A percentile compares a stretch with the other conserved stretches of the same genome.
These are phyloP conservation scores for Coemansia sp. DNA, from an alignment of 192 early-diverging fungal genomes.

Conservation along the genomic window DNA sequence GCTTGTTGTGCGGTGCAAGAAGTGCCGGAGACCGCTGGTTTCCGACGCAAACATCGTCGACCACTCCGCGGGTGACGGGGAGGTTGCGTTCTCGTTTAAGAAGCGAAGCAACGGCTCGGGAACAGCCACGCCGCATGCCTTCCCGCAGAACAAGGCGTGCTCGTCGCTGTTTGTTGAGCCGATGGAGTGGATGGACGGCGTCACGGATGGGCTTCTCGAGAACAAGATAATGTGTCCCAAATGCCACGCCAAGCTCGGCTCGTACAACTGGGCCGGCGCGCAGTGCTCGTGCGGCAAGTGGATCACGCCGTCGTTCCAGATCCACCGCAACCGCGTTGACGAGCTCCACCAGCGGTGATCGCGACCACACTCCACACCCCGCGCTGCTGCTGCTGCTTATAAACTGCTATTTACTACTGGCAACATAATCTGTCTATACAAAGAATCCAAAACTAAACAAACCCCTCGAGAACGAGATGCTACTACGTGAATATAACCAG, in stretches of 20 bases:
- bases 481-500: constrained; percentile 47
- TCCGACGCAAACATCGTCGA: constrained; percentile 65
- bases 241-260: constrained; percentile 76
- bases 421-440: constrained; percentile 12
- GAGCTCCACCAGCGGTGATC: constrained; percentile 42
- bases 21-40: constrained; percentile 64
- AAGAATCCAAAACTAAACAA: not conserved
- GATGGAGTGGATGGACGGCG: constrained; percentile 78
- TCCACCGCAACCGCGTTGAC: constrained; percentile 76
- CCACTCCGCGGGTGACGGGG: constrained; percentile 71
- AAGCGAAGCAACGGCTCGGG: constrained; percentile 62
- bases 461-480: not conserved
- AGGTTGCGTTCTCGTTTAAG: constrained; percentile 70
- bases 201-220: constrained; percentile 59
- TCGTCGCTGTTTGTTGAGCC: constrained; percentile 82
- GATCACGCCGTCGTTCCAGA: constrained; percentile 78
- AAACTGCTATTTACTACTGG: not conserved
- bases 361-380: not conserved
- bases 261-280: constrained; percentile 73
- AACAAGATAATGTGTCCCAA: constrained; percentile 78
- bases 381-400: not conserved
- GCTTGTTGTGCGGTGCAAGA: constrained; percentile 56
- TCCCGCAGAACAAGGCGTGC: constrained; percentile 58
- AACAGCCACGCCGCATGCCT: constrained; percentile 47
- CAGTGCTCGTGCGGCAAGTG: constrained; percentile 83